Percentiles rank a stretch among this genome's conserved stretches.
These are phyloP conservation scores for Aspergillus sclerotialis DNA, from an alignment of 2,329 filamentous ascomycete species.

Conservation along the genomic window DNA sequence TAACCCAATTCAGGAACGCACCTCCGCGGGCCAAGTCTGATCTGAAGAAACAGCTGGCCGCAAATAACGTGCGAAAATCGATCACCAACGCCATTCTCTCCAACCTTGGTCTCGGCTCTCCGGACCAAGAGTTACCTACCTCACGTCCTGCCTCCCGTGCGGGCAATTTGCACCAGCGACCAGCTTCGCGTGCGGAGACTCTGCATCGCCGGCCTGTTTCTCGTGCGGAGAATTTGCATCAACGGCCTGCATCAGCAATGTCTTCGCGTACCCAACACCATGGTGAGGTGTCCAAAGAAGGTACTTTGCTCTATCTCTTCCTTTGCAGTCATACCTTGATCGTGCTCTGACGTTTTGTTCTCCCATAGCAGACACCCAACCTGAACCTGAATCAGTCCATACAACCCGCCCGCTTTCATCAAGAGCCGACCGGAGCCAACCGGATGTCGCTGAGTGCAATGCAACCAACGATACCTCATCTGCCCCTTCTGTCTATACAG, in stretches of 20 bases:
- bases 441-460: too few species aligned
- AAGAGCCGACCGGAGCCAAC: neutral
- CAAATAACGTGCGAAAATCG: constrained; percentile 76
- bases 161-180: constrained; percentile 2
- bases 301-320: constrained; percentile 9
- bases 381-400: neutral
- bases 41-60: constrained; percentile 76
- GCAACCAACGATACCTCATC: too few species aligned
- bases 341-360: neutral
- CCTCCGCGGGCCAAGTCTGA: constrained; percentile 80
- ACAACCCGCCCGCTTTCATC: neutral
- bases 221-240: constrained; percentile 18
- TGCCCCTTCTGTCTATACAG: too few species aligned
- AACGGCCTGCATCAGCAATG: constrained; percentile 24
- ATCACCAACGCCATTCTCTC: constrained; percentile 77
- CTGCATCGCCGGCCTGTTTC: constrained; percentile 15
- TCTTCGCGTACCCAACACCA: constrained; percentile 20
- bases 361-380: too few species aligned
- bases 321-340: neutral
- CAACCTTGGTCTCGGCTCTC: constrained; percentile 53
- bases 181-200: neutral
- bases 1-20: constrained; percentile 51
- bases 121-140: constrained; percentile 18
- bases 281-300: constrained; percentile 14
- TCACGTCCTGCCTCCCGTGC: constrained; percentile 10